Conservation (phyloP, 2,329 filamentous ascomycete genomes). For the Samsoniella hepiali region DNA sequence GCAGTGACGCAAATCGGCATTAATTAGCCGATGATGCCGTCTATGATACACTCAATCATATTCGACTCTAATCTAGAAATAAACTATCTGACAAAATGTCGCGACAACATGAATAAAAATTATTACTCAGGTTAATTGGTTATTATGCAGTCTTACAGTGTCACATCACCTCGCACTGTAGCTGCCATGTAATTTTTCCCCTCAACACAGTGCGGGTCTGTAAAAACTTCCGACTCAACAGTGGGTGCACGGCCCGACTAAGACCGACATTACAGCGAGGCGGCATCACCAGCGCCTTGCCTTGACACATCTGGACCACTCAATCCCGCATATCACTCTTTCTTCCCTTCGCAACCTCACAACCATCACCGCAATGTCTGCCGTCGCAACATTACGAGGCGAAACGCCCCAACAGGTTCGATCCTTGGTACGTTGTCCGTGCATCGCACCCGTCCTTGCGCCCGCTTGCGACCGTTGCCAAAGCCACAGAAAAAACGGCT, state of each 20-base stretch:
- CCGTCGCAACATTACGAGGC: constrained; percentile 42
- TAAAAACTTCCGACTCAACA: background rate
- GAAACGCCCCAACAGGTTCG: constrained; percentile 56
- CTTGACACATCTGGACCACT: constrained; percentile 16
- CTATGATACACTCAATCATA: background rate
- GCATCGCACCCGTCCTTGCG: constrained; percentile 1
- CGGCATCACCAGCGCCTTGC: constrained; percentile 11
- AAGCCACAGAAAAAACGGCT: constrained; percentile 1
- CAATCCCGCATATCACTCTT: constrained; percentile 9
- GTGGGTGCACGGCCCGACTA: constrained; percentile 17
- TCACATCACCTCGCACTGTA: background rate
- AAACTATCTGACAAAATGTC: background rate
- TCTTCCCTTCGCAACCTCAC: constrained; percentile 5
- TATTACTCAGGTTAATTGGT: background rate
- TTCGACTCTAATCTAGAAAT: background rate
- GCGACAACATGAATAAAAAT: background rate
- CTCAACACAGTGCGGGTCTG: constrained; percentile 16
- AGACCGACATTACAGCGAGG: constrained; percentile 17
- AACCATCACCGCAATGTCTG: constrained; percentile 33
- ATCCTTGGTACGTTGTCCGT: constrained; percentile 48
- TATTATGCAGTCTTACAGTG: background rate
- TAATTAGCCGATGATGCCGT: background rate
- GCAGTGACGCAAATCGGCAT: background rate
- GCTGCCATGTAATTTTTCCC: background rate
- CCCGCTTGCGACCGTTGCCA: constrained; percentile 7